A percentile compares a stretch with the other conserved stretches of the same genome.
These are phyloP conservation scores for Glutinoglossum americanum DNA, from an alignment of 495 filamentous ascomycete species.

Conservation along the genomic window DNA sequence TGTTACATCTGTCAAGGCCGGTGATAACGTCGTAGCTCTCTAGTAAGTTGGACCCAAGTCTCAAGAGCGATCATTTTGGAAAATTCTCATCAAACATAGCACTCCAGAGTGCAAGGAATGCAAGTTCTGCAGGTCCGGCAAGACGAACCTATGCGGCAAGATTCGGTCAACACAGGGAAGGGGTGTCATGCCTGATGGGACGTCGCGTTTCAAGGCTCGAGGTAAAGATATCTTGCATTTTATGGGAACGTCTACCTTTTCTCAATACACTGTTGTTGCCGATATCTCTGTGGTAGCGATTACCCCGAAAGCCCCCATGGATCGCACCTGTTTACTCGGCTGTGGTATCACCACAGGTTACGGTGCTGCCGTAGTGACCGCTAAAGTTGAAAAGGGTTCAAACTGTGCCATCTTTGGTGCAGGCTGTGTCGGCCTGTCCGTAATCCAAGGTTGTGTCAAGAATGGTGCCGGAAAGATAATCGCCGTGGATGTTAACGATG, in stretches of 20 bases:
- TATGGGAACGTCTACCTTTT: constrained; percentile 98
- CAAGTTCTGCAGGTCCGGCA: constrained; percentile 98
- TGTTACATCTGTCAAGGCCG: constrained; percentile 80
- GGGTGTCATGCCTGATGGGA: constrained; percentile 96
- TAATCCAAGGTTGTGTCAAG: constrained; percentile 86
- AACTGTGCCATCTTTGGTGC: constrained; percentile 91
- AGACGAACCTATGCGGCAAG: constrained; percentile 99
- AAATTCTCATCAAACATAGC: constrained; percentile 22
- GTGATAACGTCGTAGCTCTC: constrained; percentile 83
- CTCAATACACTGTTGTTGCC: constrained; percentile 94
- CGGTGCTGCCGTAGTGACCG: constrained; percentile 83
- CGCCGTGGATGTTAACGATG: constrained; percentile 82
- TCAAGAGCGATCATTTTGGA: neutral
- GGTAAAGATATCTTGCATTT: constrained; percentile 92
- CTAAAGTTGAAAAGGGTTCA: constrained; percentile 69
- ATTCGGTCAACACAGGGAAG: constrained; percentile 91
- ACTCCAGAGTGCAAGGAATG: constrained; percentile 93
- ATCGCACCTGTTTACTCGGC: constrained; percentile 84
- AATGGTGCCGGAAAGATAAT: constrained; percentile 79
- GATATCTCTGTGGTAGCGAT: constrained; percentile 96
- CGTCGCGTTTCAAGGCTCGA: constrained; percentile 81
- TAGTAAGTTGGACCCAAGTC: constrained; percentile 36
- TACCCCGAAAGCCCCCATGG: constrained; percentile 77
- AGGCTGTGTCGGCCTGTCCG: constrained; percentile 83
- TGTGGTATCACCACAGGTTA: constrained; percentile 98